Evolutionary conservation across 2,329 filamentous ascomycete genomes (phyloP).

Genomic region (Raffaelea albimanens): DNA sequence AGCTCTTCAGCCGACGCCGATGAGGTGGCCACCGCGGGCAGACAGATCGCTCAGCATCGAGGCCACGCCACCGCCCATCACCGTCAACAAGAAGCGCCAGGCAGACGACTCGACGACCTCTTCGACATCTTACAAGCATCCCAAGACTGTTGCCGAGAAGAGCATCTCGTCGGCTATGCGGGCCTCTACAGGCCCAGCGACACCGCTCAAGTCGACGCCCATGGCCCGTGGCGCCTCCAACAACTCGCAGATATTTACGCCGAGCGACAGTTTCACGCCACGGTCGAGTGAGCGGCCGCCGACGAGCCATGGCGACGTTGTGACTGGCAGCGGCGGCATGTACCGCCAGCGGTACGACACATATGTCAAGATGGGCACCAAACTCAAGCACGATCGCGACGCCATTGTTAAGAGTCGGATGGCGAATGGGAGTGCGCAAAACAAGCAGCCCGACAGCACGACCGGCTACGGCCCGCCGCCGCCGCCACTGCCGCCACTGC

Average conservation of each 20-base stretch:
- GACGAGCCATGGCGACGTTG: slow-evolving; percentile 22
- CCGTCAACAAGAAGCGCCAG: slow-evolving; percentile 40
- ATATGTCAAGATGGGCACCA: slow-evolving; percentile 33
- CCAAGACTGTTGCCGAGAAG: slow-evolving; percentile 32
- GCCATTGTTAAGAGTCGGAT: slow-evolving; percentile 24
- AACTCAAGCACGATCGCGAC: slow-evolving; percentile 47
- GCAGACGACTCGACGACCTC: slow-evolving; percentile 13
- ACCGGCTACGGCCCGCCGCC: slow-evolving; percentile 6
- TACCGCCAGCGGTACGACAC: slow-evolving; percentile 26
- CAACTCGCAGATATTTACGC: slow-evolving; percentile 42
- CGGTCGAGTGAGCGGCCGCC: slow-evolving; percentile 28
- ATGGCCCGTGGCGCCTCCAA: slow-evolving; percentile 46
- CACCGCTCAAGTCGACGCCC: slow-evolving; percentile 38
- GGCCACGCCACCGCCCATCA: slow-evolving; percentile 21
- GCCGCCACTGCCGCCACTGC: slow-evolving; percentile 2
- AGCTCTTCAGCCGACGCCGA: slow-evolving; percentile 30
- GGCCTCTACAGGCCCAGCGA: slow-evolving; percentile 30
- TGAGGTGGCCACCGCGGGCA: slow-evolving; percentile 23
- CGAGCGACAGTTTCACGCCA: slow-evolving; percentile 36
- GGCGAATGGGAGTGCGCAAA: slow-evolving; percentile 10
- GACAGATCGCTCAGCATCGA: slow-evolving; percentile 35
- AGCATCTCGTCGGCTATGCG: slow-evolving; percentile 17
- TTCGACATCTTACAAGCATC: slow-evolving; percentile 7
- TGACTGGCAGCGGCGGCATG: slow-evolving; percentile 16
- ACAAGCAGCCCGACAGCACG: background rate